Evolutionary conservation across 2,329 filamentous ascomycete species (phyloP), one percentile per base, ranked within the genome.

Genomic region (Trichoderma simmonsii): DNA sequence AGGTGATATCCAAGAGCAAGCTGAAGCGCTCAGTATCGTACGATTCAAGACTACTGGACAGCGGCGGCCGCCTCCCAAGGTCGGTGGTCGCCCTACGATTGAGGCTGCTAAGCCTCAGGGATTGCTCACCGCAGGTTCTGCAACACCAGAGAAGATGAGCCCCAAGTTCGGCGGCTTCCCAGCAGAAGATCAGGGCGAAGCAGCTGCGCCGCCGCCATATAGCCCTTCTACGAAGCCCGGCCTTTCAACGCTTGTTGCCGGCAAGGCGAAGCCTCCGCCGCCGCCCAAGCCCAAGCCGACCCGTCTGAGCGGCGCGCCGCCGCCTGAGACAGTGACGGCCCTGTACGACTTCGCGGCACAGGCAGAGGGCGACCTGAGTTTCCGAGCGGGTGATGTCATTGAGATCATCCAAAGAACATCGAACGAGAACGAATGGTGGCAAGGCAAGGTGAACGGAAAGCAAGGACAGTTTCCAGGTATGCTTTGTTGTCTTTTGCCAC

Each of bases 361-460:
- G 80, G 95, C 95, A 1, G 94, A 97, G 75, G 95, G 95, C 3
- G 96, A 99, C 80, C 84, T 99, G 74, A 97, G 93, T 77, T 99
- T 99, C 83, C 88, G 88, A 21, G 90, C 93, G 0, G 95, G 95
- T 6, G 96, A 99, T 74, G 84, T 82, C 5, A 98, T 99, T 78
- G 95, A 98, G 81, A 95, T 99, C 76, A 81, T 96, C 3, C 87
- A 87, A 73, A 88, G 93, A 76, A 97, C 94, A n/a, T 86, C 88
- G 74, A 98, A 97, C 78, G 91, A 93, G 66, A 98, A 99, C 77
- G 96, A 99, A 82, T 99, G 96, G 96, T 99, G 96, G 96, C 91
- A 87, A 9, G 96, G 96, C 48, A 93, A 90, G 79, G 80, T 97
- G 69, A 86, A 92, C 72, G 94, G 92, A 63, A 92, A 91, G 82